These are phyloP conservation scores for Globisporangium orthogonon DNA, from an alignment of 352 stramenopile genomes.

Conservation along the genomic window DNA sequence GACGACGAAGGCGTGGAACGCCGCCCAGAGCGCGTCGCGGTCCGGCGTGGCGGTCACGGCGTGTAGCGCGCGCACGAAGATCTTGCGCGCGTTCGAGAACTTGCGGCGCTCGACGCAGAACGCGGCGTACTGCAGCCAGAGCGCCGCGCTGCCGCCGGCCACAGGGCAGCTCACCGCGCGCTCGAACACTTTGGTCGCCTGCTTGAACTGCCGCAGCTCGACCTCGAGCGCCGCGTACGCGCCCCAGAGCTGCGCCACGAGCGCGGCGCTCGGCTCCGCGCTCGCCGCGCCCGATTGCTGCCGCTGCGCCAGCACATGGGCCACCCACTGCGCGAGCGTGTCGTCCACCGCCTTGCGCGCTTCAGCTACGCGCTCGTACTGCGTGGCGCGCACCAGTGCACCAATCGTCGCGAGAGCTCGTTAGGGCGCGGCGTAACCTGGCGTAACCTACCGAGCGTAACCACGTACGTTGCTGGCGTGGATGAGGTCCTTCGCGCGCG, in stretches of 20 bases:
- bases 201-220: conserved; percentile 77
- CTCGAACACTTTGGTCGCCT: conserved; percentile 78
- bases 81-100: conserved; percentile 67
- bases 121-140: conserved; percentile 65
- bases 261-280: conserved; percentile 12
- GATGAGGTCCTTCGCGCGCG: conserved; percentile 60
- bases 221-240: conserved; percentile 75
- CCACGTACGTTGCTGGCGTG: conserved; percentile 71
- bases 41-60: conserved; percentile 25
- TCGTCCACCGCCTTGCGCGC: conserved; percentile 47
- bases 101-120: conserved; percentile 76
- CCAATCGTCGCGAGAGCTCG: no score
- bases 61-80: conserved; percentile 56
- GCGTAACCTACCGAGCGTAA: not conserved
- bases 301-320: conserved; percentile 2
- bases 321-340: conserved; percentile 38
- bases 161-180: conserved; percentile 44
- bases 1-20: conserved; percentile 58
- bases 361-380: conserved; percentile 70
- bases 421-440: not conserved
- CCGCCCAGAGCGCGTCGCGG: conserved; percentile 33
- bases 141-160: conserved; percentile 19
- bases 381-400: not conserved
- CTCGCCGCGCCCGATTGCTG: conserved; percentile 11
- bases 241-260: conserved; percentile 39